Evolutionary conservation across 306 rosid genomes (phyloP), one percentile per base, ranked within the genome.

Genomic region (Begonia loranthoides): DNA sequence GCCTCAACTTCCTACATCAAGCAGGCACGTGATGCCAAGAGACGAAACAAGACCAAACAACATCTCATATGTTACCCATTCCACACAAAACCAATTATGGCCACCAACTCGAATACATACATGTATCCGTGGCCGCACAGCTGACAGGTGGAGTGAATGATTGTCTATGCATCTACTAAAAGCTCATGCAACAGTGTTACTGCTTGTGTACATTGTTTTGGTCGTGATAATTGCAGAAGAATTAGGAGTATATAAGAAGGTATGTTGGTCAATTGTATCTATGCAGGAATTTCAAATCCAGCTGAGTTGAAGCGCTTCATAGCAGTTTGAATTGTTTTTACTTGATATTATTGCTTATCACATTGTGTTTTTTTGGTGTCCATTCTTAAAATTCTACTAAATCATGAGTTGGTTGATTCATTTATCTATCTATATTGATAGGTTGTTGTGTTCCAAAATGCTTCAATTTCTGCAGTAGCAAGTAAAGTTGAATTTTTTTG

Each of bases 1-100:
- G 79, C 58, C 73, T 69, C 6, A 66, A 79, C 67, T 70, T 79
- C 51, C 74, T 73, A 12, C 76, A 66, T 56, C 75, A 88, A 17
- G 75, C 66, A 43, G 75, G 90, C 59, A 74, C 80, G 67, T 80
- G 73, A 72, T 65, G 61, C 66, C 62, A 65, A 74, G 79, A 59
- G 68, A 62, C 45, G 50, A 69, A 60, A 72, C 60, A 55, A 48
- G 70, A 76, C 68, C 17, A 15, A 50, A 38, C 56, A 40, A 28
- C 5, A 28, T 28, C 36, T 28, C 36, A 3, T 28, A 28, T 28
- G 9, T 7, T 28, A 28, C 4, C 36, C 36, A 28, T 7, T 28
- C 22, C 22, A 19, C 1, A 28, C 36, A 1, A 28, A 28, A 28
- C 36, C 36, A 4, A 28, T 28, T 28, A 28, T 28, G 36, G 36